phyloP scores from a whole-genome alignment of 1,284 basidiomycete species.

The Ganoderma sinense region DNA sequence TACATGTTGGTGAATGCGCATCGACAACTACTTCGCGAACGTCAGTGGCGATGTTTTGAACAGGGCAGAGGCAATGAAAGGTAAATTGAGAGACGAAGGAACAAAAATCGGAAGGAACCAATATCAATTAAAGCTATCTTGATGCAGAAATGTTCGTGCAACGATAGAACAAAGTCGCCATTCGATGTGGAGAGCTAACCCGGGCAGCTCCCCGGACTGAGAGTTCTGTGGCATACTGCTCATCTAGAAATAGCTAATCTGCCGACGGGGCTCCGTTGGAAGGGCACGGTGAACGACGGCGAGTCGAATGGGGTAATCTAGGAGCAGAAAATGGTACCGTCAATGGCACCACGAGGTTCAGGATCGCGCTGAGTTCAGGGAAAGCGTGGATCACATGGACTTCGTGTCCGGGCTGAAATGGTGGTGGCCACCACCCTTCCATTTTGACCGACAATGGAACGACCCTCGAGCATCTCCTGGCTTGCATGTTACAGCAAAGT shows the following conservation, averaged over 20 bases:
- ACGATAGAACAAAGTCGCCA: too few relatives aligned
- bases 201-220: too few relatives aligned
- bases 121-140: too few relatives aligned
- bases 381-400: background rate
- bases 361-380: background rate
- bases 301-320: background rate
- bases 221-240: too few relatives aligned
- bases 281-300: background rate
- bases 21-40: slow-evolving; percentile 48
- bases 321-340: background rate
- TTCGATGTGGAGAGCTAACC: too few relatives aligned
- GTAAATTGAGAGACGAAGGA: background rate
- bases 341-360: background rate
- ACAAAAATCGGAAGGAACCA: background rate
- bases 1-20: slow-evolving; percentile 55
- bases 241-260: background rate
- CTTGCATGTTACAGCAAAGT: too few relatives aligned
- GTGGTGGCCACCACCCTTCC: too few relatives aligned
- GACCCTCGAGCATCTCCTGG: too few relatives aligned
- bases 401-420: too few relatives aligned
- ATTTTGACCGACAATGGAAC: too few relatives aligned
- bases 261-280: background rate
- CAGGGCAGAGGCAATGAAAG: too few relatives aligned
- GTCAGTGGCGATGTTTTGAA: background rate
- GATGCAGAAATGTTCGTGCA: too few relatives aligned